Percentiles rank a stretch among this genome's conserved stretches.
Conservation (phyloP, 208 protist species). For the Histomonas meleagridis region DNA sequence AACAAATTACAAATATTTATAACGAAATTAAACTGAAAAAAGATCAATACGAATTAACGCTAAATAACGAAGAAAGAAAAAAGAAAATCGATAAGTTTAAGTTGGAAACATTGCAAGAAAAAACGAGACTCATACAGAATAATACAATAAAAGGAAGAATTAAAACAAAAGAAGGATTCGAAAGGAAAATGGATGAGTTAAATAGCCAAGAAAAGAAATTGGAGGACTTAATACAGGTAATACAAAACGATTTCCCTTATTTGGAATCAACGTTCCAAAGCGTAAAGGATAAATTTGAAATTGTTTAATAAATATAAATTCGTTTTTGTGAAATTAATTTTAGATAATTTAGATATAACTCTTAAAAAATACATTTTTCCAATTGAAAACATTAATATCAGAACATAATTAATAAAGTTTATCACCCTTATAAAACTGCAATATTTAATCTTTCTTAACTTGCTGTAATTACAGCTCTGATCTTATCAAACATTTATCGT, state of each 20-base stretch:
- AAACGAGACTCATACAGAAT: neutral
- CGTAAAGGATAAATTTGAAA: neutral
- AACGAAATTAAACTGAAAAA: neutral
- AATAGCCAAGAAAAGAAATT: neutral
- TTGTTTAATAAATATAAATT: no score
- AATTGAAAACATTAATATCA: no score
- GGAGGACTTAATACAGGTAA: neutral
- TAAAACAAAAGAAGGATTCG: neutral
- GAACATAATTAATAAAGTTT: no score
- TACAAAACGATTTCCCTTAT: neutral
- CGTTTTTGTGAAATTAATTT: no score
- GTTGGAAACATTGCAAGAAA: neutral
- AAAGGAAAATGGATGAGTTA: neutral
- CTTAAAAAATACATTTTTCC: no score
- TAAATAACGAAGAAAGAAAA: neutral
- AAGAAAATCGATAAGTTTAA: neutral
- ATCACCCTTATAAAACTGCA: no score
- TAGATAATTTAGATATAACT: no score
- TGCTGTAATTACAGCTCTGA: no score
- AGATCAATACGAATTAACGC: neutral
- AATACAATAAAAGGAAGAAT: no score
- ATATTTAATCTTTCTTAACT: no score
- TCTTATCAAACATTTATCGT: no score
- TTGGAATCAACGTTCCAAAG: neutral
- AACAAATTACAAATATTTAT: neutral